Evolutionary conservation across 805 yeast genomes (phyloP).

Genomic region (Saccharomycopsis vini): DNA sequence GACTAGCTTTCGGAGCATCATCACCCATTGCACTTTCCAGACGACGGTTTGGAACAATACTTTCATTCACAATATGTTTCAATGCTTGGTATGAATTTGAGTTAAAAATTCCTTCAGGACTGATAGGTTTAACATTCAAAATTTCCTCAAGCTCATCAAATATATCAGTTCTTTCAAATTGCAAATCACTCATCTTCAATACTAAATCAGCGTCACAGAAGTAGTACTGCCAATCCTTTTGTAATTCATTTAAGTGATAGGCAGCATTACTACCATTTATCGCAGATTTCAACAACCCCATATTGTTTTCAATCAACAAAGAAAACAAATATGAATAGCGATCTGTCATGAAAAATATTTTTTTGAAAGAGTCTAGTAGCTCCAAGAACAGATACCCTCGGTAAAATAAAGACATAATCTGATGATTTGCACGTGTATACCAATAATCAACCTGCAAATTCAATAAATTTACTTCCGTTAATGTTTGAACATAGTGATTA

Average conservation of each 20-base stretch:
- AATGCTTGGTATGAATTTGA: constrained; percentile 17
- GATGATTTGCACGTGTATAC: constrained; percentile 56
- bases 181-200: constrained; percentile 14
- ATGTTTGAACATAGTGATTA: constrained; percentile 20
- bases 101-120: constrained; percentile 40
- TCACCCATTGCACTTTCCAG: no score
- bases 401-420: constrained; percentile 47
- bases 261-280: constrained; percentile 10
- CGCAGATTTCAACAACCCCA: not conserved
- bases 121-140: constrained; percentile 44
- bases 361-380: constrained; percentile 43
- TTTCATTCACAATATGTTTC: constrained; percentile 13
- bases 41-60: not conserved
- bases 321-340: not conserved
- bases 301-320: not conserved
- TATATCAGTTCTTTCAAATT: constrained; percentile 35
- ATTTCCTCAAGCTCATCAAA: constrained; percentile 39
- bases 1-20: not conserved
- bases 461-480: constrained; percentile 29
- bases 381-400: constrained; percentile 47
- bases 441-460: constrained; percentile 52
- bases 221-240: constrained; percentile 10
- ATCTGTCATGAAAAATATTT: constrained; percentile 36
- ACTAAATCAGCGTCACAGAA: constrained; percentile 1
- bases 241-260: constrained; percentile 18